Evolutionary conservation across 768 basidiomycete genomes (phyloP).

Genomic region (Pulveroboletus sp.): DNA sequence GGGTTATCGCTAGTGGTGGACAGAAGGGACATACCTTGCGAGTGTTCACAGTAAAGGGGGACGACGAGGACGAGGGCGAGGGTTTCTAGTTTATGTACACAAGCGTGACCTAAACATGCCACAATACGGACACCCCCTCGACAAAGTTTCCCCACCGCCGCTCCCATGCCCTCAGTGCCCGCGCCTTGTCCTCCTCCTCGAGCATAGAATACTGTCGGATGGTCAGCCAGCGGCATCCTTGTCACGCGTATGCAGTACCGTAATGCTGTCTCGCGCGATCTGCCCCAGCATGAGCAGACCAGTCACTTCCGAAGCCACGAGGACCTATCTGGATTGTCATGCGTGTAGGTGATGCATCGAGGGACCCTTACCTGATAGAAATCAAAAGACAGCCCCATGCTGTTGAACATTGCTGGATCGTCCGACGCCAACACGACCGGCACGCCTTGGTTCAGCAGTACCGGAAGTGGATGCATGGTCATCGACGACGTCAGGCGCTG

Average conservation of each 20-base stretch:
- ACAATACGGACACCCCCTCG: conserved; percentile 30
- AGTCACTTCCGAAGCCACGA: conserved; percentile 62
- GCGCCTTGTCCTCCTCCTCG: conserved; percentile 41
- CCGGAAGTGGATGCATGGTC: conserved; percentile 70
- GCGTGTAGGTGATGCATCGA: background rate
- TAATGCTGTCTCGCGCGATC: conserved; percentile 61
- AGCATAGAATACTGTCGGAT: conserved; percentile 48
- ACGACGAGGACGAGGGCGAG: conserved; percentile 2
- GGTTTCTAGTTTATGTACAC: conserved; percentile 9
- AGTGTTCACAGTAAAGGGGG: background rate
- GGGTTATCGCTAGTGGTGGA: conserved; percentile 39
- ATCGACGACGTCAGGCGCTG: conserved; percentile 74
- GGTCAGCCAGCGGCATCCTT: background rate
- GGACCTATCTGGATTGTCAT: conserved; percentile 37
- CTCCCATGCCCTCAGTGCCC: conserved; percentile 43
- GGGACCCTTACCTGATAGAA: conserved; percentile 57
- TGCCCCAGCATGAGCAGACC: conserved; percentile 58
- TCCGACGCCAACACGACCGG: conserved; percentile 69
- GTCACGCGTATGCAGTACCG: conserved; percentile 34
- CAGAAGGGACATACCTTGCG: conserved; percentile 37
- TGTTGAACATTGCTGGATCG: conserved; percentile 71
- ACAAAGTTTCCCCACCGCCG: conserved; percentile 46
- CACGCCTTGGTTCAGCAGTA: conserved; percentile 64
- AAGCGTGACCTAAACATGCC: conserved; percentile 12
- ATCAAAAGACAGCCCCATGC: conserved; percentile 72